These are phyloP conservation scores for Chaetomiaceae sp. DNA, from an alignment of 2,329 filamentous ascomycete species.

Conservation along the genomic window DNA sequence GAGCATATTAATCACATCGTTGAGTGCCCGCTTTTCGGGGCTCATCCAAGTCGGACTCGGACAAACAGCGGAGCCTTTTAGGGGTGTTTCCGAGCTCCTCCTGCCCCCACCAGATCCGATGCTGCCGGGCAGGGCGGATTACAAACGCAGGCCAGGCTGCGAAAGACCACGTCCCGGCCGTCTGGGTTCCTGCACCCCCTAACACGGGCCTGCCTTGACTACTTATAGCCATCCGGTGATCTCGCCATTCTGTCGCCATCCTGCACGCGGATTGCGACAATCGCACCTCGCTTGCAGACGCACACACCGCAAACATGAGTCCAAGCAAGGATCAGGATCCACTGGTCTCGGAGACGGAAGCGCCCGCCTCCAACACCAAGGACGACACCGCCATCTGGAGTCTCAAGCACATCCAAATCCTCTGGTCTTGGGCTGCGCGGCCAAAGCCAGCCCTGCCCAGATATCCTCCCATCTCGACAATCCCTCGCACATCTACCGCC, in stretches of 20 bases:
- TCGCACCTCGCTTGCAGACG: not conserved
- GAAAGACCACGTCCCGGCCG: too few species aligned
- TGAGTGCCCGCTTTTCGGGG: too few species aligned
- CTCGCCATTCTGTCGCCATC: slow-evolving; percentile 17
- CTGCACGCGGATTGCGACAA: slow-evolving; percentile 10
- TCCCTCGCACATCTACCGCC: slow-evolving; percentile 36
- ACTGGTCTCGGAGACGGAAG: not conserved
- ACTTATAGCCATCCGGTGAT: not conserved
- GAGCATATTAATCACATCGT: too few species aligned
- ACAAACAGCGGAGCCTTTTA: not conserved
- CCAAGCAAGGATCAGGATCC: not conserved
- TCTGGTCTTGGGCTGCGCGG: slow-evolving; percentile 15
- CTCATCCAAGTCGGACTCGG: slow-evolving; percentile 9
- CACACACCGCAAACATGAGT: slow-evolving; percentile 2
- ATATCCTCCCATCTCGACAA: slow-evolving; percentile 27
- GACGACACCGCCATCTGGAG: slow-evolving; percentile 19
- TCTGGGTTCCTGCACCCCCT: too few species aligned
- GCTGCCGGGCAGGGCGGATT: too few species aligned
- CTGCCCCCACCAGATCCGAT: not conserved
- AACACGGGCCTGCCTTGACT: too few species aligned
- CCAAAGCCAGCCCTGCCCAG: not conserved
- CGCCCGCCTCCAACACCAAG: not conserved
- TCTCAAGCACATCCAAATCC: slow-evolving; percentile 18
- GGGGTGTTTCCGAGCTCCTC: not conserved
- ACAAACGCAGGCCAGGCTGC: too few species aligned